Percentiles rank a stretch among this genome's conserved stretches.
phyloP scores from a whole-genome alignment of 2,329 filamentous ascomycete species.

The Colletotrichum karsti region DNA sequence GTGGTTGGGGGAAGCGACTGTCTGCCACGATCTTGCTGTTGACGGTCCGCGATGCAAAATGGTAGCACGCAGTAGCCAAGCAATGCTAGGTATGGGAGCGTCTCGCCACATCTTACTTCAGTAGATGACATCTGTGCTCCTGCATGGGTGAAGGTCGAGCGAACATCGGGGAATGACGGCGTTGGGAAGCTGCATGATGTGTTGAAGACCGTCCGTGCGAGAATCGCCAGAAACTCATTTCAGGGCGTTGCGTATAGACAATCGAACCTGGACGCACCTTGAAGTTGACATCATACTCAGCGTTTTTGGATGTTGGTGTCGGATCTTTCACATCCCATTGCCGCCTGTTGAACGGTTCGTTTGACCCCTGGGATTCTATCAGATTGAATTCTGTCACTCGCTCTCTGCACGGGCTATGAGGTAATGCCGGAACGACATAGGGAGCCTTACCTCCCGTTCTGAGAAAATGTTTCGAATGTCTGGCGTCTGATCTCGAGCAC shows the following conservation, averaged over 20 bases:
- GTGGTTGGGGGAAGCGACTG: not conserved
- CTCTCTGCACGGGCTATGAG: too few relatives aligned
- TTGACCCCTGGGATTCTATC: too few relatives aligned
- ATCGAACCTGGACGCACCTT: not conserved
- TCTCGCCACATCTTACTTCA: not conserved
- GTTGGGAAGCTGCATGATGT: constrained; percentile 1
- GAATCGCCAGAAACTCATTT: not conserved
- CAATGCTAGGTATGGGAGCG: not conserved
- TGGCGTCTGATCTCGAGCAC: too few relatives aligned
- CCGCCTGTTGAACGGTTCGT: too few relatives aligned
- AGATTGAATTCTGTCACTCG: too few relatives aligned
- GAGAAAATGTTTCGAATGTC: too few relatives aligned
- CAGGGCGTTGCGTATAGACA: not conserved
- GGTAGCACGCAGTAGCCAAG: constrained; percentile 3
- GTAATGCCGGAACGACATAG: too few relatives aligned
- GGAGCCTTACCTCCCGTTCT: too few relatives aligned
- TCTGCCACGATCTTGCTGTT: not conserved
- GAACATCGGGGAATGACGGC: constrained; percentile 1
- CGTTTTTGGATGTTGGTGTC: not conserved
- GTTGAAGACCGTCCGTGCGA: constrained; percentile 15
- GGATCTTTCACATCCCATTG: too few relatives aligned
- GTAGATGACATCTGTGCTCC: constrained; percentile 10
- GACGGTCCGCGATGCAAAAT: not conserved
- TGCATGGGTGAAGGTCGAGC: not conserved
- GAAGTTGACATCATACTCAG: not conserved